Base-by-base conservation (phyloP, 495 filamentous ascomycete genomes). In the Penicillium egyptiacum region DNA sequence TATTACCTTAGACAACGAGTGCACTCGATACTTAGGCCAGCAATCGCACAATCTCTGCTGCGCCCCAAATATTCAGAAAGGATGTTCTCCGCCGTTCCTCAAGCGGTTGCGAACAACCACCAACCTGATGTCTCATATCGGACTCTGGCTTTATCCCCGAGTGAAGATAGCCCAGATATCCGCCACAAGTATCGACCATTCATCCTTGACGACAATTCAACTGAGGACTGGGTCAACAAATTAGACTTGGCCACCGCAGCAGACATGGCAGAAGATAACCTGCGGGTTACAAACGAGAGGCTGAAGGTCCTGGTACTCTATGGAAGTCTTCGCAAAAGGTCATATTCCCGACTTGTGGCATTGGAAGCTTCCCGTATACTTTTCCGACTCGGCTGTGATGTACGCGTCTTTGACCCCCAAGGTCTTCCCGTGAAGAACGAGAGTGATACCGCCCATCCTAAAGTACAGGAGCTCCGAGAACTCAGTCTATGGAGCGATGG, bases 401-500 rank as follows among this genome's bases (percentile, higher is more conserved):
- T 88, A 0, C 81, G 86, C 1, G 75, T 89, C 6, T 89, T 80
- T 63, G 69, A 89, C 55, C 86, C 87, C 0, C 64, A 73, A 1
- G 79, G 78, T 9, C 69, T 89, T 6, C 87, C 87, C 0, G 71
- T 86, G 35, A 86, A 88, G 64, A 85, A 88, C 58, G 84, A 86
- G 55, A 73, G 73, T 22, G 79, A 83, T 9, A 74, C 81, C 49
- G 58, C 53, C 17, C 86, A 89, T 64, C 69, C 76, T 0, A 87
- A 87, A 47, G 87, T 89, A 2, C 82, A 83, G 57, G 86, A 89
- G 62, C 79, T 89, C 19, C 75, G 86, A 14, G 74, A 81, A 5
- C 76, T 89, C 9, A 85, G 80, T 53, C 60, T 56, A 10, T 90
- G 86, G 87, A 87, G 84, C 55, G 86, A 89, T 60, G 87, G 86